These are phyloP conservation scores for Phytophthora cryptogea DNA, from an alignment of 352 stramenopile species.

Conservation along the genomic window DNA sequence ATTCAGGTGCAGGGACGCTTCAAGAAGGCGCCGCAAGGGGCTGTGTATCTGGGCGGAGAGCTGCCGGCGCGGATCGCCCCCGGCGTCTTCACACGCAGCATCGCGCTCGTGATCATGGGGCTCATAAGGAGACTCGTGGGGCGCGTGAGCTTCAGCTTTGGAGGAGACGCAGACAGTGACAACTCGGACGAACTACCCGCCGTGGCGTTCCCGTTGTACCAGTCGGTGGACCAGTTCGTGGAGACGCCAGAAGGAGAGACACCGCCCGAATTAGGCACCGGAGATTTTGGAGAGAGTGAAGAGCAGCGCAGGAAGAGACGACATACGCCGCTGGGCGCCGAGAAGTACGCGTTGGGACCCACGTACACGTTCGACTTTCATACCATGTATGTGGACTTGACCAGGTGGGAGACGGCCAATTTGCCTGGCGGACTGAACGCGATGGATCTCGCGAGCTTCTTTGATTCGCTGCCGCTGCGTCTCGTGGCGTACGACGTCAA, in stretches of 20 bases:
- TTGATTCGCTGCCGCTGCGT: conserved; percentile 69
- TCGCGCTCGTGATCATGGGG: conserved; percentile 77
- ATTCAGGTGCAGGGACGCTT: conserved; percentile 89
- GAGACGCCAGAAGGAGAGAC: conserved; percentile 55
- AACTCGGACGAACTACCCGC: conserved; percentile 47
- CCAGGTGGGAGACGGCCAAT: conserved; percentile 81
- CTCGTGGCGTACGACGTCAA: conserved; percentile 76
- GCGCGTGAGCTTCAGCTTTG: conserved; percentile 76
- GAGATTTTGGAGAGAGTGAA: conserved; percentile 70
- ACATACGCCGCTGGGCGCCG: conserved; percentile 53
- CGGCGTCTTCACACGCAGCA: conserved; percentile 76
- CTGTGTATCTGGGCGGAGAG: conserved; percentile 78
- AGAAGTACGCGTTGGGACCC: conserved; percentile 56
- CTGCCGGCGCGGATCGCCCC: conserved; percentile 63
- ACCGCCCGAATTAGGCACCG: conserved; percentile 55
- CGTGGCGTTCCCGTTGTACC: conserved; percentile 78
- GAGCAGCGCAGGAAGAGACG: conserved; percentile 43
- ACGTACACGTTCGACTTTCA: conserved; percentile 92
- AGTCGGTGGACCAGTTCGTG: conserved; percentile 84
- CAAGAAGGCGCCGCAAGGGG: conserved; percentile 57
- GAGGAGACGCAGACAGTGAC: conserved; percentile 29
- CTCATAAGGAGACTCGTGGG: conserved; percentile 74
- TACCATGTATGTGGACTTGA: conserved; percentile 88
- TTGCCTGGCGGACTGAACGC: conserved; percentile 68
- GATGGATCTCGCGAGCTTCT: conserved; percentile 81